Evolutionary conservation across 2,329 filamentous ascomycete genomes (phyloP).

Genomic region (Cladosporium halotolerans): DNA sequence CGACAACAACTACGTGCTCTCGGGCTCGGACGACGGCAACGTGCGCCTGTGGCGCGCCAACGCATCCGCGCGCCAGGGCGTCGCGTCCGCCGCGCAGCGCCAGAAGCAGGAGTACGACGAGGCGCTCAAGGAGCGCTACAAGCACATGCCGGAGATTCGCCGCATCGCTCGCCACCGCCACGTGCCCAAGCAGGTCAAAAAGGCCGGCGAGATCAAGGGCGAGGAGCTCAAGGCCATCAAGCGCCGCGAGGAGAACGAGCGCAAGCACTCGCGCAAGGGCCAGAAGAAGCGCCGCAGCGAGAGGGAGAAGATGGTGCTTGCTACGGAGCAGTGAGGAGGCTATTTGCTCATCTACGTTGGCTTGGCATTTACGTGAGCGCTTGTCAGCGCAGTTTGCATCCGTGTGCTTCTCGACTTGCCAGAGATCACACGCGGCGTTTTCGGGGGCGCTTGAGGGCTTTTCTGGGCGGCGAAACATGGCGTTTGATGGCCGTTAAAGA

Average conservation of each 20-base stretch:
- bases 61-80: slow-evolving; percentile 72
- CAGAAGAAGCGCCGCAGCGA: slow-evolving; percentile 67
- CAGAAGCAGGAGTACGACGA: slow-evolving; percentile 90
- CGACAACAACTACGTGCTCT: slow-evolving; percentile 83
- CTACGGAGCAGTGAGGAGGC: slow-evolving; percentile 49
- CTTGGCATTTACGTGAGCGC: background rate
- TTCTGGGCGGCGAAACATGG: too few relatives aligned
- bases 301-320: slow-evolving; percentile 88
- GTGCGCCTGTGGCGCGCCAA: slow-evolving; percentile 82
- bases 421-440: background rate
- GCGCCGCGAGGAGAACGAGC: slow-evolving; percentile 86
- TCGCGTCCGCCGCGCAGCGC: slow-evolving; percentile 78
- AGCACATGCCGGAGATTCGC: slow-evolving; percentile 92
- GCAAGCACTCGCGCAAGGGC: slow-evolving; percentile 83
- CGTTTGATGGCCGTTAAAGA: too few relatives aligned
- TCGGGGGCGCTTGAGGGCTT: too few relatives aligned
- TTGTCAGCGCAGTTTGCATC: too few relatives aligned
- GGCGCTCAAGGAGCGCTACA: slow-evolving; percentile 73
- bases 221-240: slow-evolving; percentile 85
- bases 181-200: slow-evolving; percentile 88
- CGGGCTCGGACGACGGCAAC: slow-evolving; percentile 90
- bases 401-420: too few relatives aligned
- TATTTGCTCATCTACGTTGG: background rate
- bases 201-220: slow-evolving; percentile 87
- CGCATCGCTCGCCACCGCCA: slow-evolving; percentile 88